Conservation (phyloP, 73 alveolate species). For the Uronychia setigera region DNA sequence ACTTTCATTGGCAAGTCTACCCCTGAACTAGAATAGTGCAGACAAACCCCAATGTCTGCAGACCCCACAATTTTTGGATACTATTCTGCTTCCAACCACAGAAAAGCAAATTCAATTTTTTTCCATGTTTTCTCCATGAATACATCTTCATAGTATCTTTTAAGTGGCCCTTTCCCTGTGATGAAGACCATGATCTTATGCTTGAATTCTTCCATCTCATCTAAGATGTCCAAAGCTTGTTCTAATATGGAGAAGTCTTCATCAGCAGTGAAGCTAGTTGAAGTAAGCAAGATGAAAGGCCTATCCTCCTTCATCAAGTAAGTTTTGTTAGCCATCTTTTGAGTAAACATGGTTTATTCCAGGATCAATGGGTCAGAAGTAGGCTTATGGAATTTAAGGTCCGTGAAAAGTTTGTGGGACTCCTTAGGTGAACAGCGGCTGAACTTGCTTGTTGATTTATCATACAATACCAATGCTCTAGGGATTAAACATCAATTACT, state of each 20-base stretch:
- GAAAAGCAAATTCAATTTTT: constrained; percentile 35
- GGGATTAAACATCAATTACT: constrained; percentile 50
- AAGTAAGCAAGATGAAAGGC: constrained; percentile 74
- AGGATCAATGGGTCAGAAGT: constrained; percentile 45
- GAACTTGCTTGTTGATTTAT: constrained; percentile 67
- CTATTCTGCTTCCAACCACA: constrained; percentile 78
- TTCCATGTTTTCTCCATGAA: constrained; percentile 58
- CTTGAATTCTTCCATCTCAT: constrained; percentile 55
- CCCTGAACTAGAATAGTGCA: constrained; percentile 75
- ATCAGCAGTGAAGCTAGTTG: constrained; percentile 97
- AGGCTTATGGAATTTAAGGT: constrained; percentile 58
- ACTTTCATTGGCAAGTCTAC: constrained; percentile 98
- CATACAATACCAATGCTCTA: constrained; percentile 46
- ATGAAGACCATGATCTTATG: constrained; percentile 63
- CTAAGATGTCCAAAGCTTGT: constrained; percentile 69
- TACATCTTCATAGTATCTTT: constrained; percentile 41
- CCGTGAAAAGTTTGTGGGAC: constrained; percentile 43
- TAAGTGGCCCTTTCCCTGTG: constrained; percentile 95
- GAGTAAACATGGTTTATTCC: constrained; percentile 27
- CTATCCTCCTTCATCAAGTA: constrained; percentile 67
- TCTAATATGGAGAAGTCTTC: constrained; percentile 89
- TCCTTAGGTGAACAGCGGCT: constrained; percentile 37
- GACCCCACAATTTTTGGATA: constrained; percentile 76
- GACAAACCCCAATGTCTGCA: constrained; percentile 81
- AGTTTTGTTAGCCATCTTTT: no score